These are phyloP conservation scores for Brassica carinata DNA, from an alignment of 345 rosid genomes.

Conservation along the genomic window DNA sequence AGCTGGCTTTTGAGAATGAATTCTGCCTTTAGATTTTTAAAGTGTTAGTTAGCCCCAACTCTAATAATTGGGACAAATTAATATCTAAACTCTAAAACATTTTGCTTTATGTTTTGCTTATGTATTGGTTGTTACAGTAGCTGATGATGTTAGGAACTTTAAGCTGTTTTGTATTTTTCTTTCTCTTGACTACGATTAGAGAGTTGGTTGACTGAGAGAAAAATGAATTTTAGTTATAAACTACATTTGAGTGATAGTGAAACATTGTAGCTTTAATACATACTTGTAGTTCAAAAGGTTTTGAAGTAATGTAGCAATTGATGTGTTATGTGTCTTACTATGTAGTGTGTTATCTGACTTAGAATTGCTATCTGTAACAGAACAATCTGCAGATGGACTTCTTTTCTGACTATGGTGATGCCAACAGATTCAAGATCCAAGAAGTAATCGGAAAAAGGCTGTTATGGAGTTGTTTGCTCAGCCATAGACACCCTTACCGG, in stretches of 20 bases:
- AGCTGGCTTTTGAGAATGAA: no score
- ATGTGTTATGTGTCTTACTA: not conserved
- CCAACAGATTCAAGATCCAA: slow-evolving; percentile 76
- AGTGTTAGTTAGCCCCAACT: no score
- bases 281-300: not conserved
- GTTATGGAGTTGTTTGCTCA: slow-evolving; percentile 92
- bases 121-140: not conserved
- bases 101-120: not conserved
- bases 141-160: not conserved
- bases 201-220: not conserved
- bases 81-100: no score
- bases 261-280: not conserved
- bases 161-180: not conserved
- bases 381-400: slow-evolving; percentile 78
- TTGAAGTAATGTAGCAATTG: slow-evolving; percentile 14
- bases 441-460: slow-evolving; percentile 92
- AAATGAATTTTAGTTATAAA: not conserved
- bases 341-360: no score
- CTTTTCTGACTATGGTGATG: slow-evolving; percentile 90
- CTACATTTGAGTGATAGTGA: not conserved
- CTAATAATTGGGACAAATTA: no score
- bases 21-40: no score
- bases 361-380: slow-evolving; percentile 46
- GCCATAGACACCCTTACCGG: slow-evolving; percentile 82
- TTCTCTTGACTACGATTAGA: not conserved